phyloP scores from a whole-genome alignment of 768 basidiomycete species.

The Terana coerulea region DNA sequence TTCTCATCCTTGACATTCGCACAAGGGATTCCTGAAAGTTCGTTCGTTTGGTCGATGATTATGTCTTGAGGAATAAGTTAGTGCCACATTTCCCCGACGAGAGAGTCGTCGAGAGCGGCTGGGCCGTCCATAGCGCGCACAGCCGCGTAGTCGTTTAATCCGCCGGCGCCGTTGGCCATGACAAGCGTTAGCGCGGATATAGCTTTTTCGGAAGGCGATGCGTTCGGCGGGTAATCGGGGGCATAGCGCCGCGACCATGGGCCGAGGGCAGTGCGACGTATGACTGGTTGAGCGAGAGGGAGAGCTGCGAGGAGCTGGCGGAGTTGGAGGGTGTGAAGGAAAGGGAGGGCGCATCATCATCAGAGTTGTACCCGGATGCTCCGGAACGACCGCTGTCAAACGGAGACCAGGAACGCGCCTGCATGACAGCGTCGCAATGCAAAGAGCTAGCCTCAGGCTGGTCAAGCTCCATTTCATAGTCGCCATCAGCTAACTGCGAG shows the following conservation, averaged over 20 bases:
- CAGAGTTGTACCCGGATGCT: slow-evolving; percentile 29
- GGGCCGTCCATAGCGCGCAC: slow-evolving; percentile 36
- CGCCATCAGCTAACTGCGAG: slow-evolving; percentile 5
- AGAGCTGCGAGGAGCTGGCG: slow-evolving; percentile 36
- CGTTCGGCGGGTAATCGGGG: slow-evolving; percentile 18
- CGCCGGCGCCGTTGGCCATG: slow-evolving; percentile 61
- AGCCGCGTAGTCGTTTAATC: slow-evolving; percentile 53
- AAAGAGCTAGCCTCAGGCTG: slow-evolving; percentile 17
- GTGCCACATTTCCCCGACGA: slow-evolving; percentile 60
- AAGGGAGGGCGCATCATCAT: slow-evolving; percentile 36
- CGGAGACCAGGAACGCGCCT: slow-evolving; percentile 31
- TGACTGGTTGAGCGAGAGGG: slow-evolving; percentile 30
- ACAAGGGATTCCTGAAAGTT: background rate
- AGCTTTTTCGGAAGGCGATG: slow-evolving; percentile 54
- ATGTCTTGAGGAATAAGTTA: slow-evolving; percentile 17
- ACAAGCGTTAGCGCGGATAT: slow-evolving; percentile 56
- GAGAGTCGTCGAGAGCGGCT: slow-evolving; percentile 34
- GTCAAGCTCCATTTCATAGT: slow-evolving; percentile 36
- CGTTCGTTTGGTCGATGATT: background rate
- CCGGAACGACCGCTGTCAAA: slow-evolving; percentile 23
- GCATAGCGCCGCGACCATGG: background rate
- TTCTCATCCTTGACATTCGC: slow-evolving; percentile 2
- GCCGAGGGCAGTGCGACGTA: slow-evolving; percentile 3
- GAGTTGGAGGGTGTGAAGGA: slow-evolving; percentile 35
- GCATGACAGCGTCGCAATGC: slow-evolving; percentile 7